phyloP scores from a whole-genome alignment of 2,329 filamentous ascomycete species.

The Pseudopyricularia javanii region DNA sequence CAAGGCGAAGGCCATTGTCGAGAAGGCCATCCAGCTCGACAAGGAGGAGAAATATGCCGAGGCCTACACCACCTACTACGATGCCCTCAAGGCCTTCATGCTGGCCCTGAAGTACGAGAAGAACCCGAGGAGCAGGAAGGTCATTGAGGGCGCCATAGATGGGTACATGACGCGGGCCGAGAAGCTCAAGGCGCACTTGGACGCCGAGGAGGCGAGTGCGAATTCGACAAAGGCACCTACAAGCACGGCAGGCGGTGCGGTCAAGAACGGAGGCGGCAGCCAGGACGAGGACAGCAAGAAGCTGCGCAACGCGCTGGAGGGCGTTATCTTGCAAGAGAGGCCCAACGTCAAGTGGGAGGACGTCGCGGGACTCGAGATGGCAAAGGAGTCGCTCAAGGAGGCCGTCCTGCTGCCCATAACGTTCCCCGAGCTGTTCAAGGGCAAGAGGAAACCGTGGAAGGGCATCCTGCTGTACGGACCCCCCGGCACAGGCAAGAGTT shows the following conservation, averaged over 20 bases:
- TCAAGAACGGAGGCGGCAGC: slow-evolving; percentile 34
- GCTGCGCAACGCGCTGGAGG: slow-evolving; percentile 75
- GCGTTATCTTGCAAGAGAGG: slow-evolving; percentile 88
- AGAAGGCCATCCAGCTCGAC: slow-evolving; percentile 94
- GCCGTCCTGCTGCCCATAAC: slow-evolving; percentile 97
- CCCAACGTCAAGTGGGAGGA: slow-evolving; percentile 98
- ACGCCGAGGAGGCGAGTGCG: slow-evolving; percentile 57
- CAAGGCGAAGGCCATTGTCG: slow-evolving; percentile 90
- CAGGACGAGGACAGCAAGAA: slow-evolving; percentile 90
- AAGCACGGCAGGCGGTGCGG: slow-evolving; percentile 50
- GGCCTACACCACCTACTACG: slow-evolving; percentile 92
- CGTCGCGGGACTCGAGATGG: slow-evolving; percentile 83
- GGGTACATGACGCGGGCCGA: slow-evolving; percentile 99
- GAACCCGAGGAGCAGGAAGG: slow-evolving; percentile 92
- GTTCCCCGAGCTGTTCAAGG: slow-evolving; percentile 91
- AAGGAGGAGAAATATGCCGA: slow-evolving; percentile 85
- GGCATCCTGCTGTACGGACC: slow-evolving; percentile 93
- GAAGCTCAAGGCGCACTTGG: slow-evolving; percentile 87
- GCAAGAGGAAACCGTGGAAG: slow-evolving; percentile 96
- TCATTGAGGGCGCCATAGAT: slow-evolving; percentile 87
- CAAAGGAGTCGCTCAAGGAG: slow-evolving; percentile 95
- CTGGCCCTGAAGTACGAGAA: slow-evolving; percentile 99
- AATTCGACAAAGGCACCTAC: slow-evolving; percentile 59
- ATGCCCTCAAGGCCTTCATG: slow-evolving; percentile 95
- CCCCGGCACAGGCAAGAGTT: slow-evolving; percentile 94